These are phyloP conservation scores for Aspergillus persii DNA, from an alignment of 2,329 filamentous ascomycete genomes.

Conservation along the genomic window DNA sequence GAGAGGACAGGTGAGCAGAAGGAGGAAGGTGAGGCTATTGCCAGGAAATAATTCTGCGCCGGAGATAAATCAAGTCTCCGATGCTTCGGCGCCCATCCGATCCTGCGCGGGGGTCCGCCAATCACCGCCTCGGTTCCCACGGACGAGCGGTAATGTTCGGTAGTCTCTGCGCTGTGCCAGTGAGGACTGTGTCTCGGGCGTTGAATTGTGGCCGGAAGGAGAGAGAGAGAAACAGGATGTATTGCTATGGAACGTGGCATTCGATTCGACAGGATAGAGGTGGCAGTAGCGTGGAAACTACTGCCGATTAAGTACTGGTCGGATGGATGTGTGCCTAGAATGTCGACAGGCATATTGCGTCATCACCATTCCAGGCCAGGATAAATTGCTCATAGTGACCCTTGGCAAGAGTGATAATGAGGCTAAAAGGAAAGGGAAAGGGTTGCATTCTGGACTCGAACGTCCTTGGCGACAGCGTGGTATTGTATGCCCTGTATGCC, in stretches of 20 bases:
- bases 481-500: too few relatives aligned
- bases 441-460: too few relatives aligned
- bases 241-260: background rate
- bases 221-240: background rate
- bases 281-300: too few relatives aligned
- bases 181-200: background rate
- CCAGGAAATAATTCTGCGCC: slow-evolving; percentile 20
- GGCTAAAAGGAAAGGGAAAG: too few relatives aligned
- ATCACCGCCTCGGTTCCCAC: slow-evolving; percentile 31
- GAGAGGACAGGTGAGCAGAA: slow-evolving; percentile 17
- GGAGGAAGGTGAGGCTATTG: slow-evolving; percentile 2
- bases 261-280: too few relatives aligned
- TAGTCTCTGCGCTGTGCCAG: background rate
- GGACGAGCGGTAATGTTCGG: slow-evolving; percentile 19
- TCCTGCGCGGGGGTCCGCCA: slow-evolving; percentile 20
- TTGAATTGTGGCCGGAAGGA: background rate
- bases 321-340: too few relatives aligned
- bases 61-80: slow-evolving; percentile 37
- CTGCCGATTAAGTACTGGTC: too few relatives aligned
- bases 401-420: too few relatives aligned
- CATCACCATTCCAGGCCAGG: too few relatives aligned
- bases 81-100: slow-evolving; percentile 10
- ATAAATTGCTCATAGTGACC: too few relatives aligned
- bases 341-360: too few relatives aligned
- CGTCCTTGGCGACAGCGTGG: too few relatives aligned